Evolutionary conservation across 257 asterid genomes (phyloP).

Genomic region (Avicennia marina): DNA sequence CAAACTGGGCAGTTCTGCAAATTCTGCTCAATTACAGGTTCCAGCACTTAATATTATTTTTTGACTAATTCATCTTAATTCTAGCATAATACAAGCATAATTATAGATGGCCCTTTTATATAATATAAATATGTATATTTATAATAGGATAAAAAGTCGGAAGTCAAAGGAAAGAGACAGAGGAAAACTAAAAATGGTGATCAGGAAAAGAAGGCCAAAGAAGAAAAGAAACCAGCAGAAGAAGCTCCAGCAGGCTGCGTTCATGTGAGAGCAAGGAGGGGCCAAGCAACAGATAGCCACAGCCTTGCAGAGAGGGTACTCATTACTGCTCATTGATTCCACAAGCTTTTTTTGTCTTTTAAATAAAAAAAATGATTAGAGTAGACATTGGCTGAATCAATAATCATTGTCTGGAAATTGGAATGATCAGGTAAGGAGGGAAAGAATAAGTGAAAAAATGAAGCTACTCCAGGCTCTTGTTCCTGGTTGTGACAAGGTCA

Average conservation of each 20-base stretch:
- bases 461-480: slow-evolving; percentile 49
- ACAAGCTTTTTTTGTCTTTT: background rate
- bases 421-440: slow-evolving; percentile 50
- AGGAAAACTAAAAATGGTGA: slow-evolving; percentile 12
- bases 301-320: slow-evolving; percentile 72
- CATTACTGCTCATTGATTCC: background rate
- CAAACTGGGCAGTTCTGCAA: slow-evolving; percentile 18
- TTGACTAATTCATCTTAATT: no score
- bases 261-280: slow-evolving; percentile 68
- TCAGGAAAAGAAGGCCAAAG: slow-evolving; percentile 13
- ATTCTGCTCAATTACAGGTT: slow-evolving; percentile 39
- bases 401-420: background rate
- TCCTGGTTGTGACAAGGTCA: slow-evolving; percentile 69
- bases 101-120: no score
- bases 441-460: slow-evolving; percentile 60
- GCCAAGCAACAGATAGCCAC: slow-evolving; percentile 66
- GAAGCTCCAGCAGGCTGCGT: slow-evolving; percentile 47
- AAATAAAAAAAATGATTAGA: background rate
- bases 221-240: slow-evolving; percentile 19
- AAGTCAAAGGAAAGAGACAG: slow-evolving; percentile 20
- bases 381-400: background rate
- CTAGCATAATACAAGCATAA: no score
- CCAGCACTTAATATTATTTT: no score
- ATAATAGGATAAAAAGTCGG: no score
- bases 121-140: no score